Evolutionary conservation across 2,329 filamentous ascomycete species (phyloP), one percentile per base, ranked within the genome.

Genomic region (Exophiala aquamarina): DNA sequence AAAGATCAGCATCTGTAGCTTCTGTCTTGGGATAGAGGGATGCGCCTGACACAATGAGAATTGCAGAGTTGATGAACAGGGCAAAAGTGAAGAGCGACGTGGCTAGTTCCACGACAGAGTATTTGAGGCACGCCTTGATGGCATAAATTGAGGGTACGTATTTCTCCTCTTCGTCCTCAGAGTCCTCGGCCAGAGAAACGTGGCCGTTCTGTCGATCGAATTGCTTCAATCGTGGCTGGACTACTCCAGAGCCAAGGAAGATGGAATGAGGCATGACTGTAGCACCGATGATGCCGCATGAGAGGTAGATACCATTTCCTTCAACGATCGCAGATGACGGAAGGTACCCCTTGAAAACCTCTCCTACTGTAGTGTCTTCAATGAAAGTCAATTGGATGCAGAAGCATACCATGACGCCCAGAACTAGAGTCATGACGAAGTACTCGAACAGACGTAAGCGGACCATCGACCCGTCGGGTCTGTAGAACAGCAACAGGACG

Each of bases 1-100:
- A 95, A 32, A 95, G 84, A 61, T 93, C 85, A 1, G 87, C 88
- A 35, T 81, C 73, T 5, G 76, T 70, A 1, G 86, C 86, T 2
- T 79, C 75, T 0, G 75, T 63, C 32, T 79, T 78, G 3, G 77
- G 67, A 62, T 85, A 90, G 0, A 95, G 77, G 0, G 86, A 84
- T 1, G 87, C 82, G 18, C 89, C 90, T 0, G 90, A 84, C 10
- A 90, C 84, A 58, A 93, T 89, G 11, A 93, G 76, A 59, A 93
- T 92, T 28, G 87, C 78, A 44, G 82, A 87, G 70, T 93, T 93
- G 61, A 92, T 86, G 61, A 93, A 93, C 3, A 93, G 76, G 0
- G 88, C 88, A 63, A 92, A 91, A 0, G 86, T 89, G 63, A 90
- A 89, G 28, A 93, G 82, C 0, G 84, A 86, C 11, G 89, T 62